A percentile compares a stretch with the other conserved stretches of the same genome.
Conservation (phyloP, 257 asterid species). For the Jacaranda mimosifolia region DNA sequence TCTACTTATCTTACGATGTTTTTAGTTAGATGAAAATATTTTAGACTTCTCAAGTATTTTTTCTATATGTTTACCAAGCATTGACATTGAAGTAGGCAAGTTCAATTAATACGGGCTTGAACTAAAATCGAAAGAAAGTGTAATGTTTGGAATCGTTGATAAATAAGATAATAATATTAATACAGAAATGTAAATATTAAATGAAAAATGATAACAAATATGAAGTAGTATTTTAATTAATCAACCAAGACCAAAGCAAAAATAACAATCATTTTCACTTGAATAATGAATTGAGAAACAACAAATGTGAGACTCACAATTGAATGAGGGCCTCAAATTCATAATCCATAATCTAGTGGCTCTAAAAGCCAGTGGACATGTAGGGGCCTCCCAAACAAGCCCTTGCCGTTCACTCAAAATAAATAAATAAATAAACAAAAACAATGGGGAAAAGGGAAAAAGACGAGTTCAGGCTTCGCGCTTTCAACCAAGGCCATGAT, state of each 20-base stretch:
- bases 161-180: too few relatives aligned
- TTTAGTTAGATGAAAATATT: too few relatives aligned
- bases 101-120: too few relatives aligned
- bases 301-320: neutral
- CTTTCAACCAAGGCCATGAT: slow-evolving; percentile 38
- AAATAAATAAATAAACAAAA: neutral
- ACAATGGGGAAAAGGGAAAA: neutral
- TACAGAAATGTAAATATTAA: too few relatives aligned
- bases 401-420: slow-evolving; percentile 34
- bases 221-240: neutral
- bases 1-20: too few relatives aligned
- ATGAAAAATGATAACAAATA: too few relatives aligned
- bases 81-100: too few relatives aligned
- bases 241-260: neutral
- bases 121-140: too few relatives aligned
- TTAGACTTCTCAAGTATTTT: too few relatives aligned
- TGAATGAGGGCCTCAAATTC: slow-evolving; percentile 44
- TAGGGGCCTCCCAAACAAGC: slow-evolving; percentile 36
- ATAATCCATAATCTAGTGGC: slow-evolving; percentile 50
- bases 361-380: slow-evolving; percentile 16
- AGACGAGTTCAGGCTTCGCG: slow-evolving; percentile 40
- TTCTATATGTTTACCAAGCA: too few relatives aligned
- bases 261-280: neutral
- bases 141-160: too few relatives aligned
- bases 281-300: neutral